Conservation (phyloP, 1,284 basidiomycete genomes). For the Malassezia dermatis region DNA sequence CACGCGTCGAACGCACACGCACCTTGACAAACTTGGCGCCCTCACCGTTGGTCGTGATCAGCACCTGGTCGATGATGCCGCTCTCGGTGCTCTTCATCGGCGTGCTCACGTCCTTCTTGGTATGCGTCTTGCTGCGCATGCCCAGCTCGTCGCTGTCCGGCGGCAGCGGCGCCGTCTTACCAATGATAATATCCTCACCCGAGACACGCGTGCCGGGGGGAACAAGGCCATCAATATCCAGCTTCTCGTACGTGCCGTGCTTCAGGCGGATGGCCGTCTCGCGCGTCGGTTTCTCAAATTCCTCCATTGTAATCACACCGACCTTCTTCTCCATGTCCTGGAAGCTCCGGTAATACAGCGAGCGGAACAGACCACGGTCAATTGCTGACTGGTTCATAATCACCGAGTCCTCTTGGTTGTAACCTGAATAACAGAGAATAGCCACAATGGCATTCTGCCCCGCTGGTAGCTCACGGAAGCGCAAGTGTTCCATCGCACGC, state of each 20-base stretch:
- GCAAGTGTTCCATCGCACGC: slow-evolving; percentile 94
- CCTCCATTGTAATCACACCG: slow-evolving; percentile 68
- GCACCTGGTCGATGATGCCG: slow-evolving; percentile 92
- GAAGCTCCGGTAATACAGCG: slow-evolving; percentile 96
- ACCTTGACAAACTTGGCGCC: slow-evolving; percentile 98
- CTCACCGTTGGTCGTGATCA: slow-evolving; percentile 89
- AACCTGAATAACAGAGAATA: slow-evolving; percentile 95
- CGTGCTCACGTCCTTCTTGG: slow-evolving; percentile 84
- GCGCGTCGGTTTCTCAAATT: slow-evolving; percentile 91
- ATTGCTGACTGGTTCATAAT: slow-evolving; percentile 99
- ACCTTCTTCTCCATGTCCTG: slow-evolving; percentile 95
- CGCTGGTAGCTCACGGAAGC: slow-evolving; percentile 92
- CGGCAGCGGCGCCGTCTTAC: slow-evolving; percentile 94
- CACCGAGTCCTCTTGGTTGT: slow-evolving; percentile 99
- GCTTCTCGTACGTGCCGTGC: slow-evolving; percentile 95
- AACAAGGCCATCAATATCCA: slow-evolving; percentile 90
- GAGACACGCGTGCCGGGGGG: slow-evolving; percentile 87
- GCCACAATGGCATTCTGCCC: slow-evolving; percentile 98
- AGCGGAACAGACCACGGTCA: slow-evolving; percentile 93
- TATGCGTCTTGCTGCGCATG: slow-evolving; percentile 81
- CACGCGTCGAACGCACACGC: slow-evolving; percentile 82
- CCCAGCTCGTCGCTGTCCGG: slow-evolving; percentile 94
- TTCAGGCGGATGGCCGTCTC: slow-evolving; percentile 93
- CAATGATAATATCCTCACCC: slow-evolving; percentile 97
- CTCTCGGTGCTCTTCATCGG: slow-evolving; percentile 95